Conservation (phyloP, 345 rosid species). For the Camelina sativa region DNA sequence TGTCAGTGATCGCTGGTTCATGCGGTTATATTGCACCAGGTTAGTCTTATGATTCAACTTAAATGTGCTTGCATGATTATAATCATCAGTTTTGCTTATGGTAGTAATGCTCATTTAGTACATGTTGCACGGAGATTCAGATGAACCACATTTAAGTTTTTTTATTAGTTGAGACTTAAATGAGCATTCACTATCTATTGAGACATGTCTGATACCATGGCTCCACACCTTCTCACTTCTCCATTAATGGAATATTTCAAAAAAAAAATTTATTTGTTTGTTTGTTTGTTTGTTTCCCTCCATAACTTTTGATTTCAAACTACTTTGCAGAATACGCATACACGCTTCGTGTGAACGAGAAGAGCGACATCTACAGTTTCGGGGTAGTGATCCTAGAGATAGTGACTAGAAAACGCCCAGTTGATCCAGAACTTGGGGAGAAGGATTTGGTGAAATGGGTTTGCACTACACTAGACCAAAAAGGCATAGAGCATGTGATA, state of each 20-base stretch:
- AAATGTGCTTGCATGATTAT: conserved; percentile 17
- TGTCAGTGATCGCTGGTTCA: conserved; percentile 97
- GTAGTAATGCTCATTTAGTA: conserved; percentile 3
- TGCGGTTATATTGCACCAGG: conserved; percentile 99
- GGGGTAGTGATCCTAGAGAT: conserved; percentile 94
- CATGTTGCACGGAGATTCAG: conserved; percentile 32
- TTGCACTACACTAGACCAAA: conserved; percentile 73
- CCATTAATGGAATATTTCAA: conserved; percentile 8
- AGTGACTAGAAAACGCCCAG: conserved; percentile 79
- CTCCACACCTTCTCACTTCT: conserved; percentile 38
- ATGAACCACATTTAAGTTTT: conserved; percentile 25
- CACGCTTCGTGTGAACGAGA: conserved; percentile 96
- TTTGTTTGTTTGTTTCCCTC: conserved; percentile 33
- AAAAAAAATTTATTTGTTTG: no score
- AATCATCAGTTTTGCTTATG: not conserved
- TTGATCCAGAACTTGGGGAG: conserved; percentile 87
- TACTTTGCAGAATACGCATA: conserved; percentile 88
- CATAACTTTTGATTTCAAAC: conserved; percentile 4
- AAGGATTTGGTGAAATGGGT: conserved; percentile 97
- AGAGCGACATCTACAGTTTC: conserved; percentile 97
- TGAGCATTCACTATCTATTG: conserved; percentile 42
- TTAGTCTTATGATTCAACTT: conserved; percentile 44
- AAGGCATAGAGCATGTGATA: conserved; percentile 77
- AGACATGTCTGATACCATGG: conserved; percentile 39
- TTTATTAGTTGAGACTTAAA: conserved; percentile 40